A percentile compares a stretch with the other conserved stretches of the same genome.
phyloP scores from a whole-genome alignment of 805 yeast species.

The Scheffersomyces stipitis region DNA sequence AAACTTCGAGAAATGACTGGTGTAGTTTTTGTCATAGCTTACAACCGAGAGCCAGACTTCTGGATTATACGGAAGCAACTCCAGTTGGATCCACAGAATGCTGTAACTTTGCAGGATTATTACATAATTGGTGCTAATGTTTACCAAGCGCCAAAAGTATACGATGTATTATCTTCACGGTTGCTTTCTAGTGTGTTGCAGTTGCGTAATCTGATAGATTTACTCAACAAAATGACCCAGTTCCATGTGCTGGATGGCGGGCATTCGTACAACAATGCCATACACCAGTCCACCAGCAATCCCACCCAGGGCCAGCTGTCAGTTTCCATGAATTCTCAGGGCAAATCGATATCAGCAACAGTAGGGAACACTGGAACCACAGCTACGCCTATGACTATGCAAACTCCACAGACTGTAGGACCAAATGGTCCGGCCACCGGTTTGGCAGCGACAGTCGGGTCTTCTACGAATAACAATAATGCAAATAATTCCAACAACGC shows the following conservation, averaged over 20 bases:
- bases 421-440: slow-evolving; percentile 6
- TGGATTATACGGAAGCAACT: slow-evolving; percentile 89
- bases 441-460: slow-evolving; percentile 6
- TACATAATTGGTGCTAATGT: slow-evolving; percentile 90
- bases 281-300: slow-evolving; percentile 6
- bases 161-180: slow-evolving; percentile 71
- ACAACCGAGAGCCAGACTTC: slow-evolving; percentile 82
- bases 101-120: slow-evolving; percentile 66
- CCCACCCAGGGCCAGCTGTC: slow-evolving; percentile 5
- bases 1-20: slow-evolving; percentile 82
- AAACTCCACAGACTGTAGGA: slow-evolving; percentile 15
- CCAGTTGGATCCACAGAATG: slow-evolving; percentile 52
- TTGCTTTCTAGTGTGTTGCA: slow-evolving; percentile 41
- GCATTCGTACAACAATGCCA: slow-evolving; percentile 22
- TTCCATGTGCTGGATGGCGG: slow-evolving; percentile 37
- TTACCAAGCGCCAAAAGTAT: slow-evolving; percentile 82
- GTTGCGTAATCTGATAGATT: slow-evolving; percentile 33
- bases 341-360: slow-evolving; percentile 4
- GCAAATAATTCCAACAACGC: slow-evolving; percentile 3
- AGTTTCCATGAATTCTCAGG: background rate
- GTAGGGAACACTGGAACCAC: slow-evolving; percentile 3
- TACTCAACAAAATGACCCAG: slow-evolving; percentile 31
- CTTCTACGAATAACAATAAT: slow-evolving; percentile 7
- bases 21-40: slow-evolving; percentile 73
- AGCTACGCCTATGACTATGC: slow-evolving; percentile 7